Percentiles rank a stretch among this genome's conserved stretches.
Conservation (phyloP, 2,329 filamentous ascomycete species). For the Colletotrichum tofieldiae region DNA sequence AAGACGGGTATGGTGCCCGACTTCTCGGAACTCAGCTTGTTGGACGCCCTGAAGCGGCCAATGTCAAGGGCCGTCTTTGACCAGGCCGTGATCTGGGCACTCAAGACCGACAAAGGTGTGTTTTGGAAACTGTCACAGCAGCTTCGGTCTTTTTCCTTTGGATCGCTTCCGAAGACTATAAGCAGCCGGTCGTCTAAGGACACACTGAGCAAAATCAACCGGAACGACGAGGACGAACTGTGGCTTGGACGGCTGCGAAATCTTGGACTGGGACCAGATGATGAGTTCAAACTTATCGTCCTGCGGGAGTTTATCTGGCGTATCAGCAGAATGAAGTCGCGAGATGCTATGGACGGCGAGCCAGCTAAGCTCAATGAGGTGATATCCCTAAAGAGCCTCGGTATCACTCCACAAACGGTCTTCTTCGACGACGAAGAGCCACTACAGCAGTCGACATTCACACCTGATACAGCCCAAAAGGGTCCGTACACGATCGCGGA, state of each 20-base stretch:
- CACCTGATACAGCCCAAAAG: constrained; percentile 54
- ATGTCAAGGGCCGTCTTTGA: constrained; percentile 87
- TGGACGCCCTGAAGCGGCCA: constrained; percentile 88
- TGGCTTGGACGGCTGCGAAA: constrained; percentile 91
- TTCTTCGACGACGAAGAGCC: constrained; percentile 91
- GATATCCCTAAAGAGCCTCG: constrained; percentile 81
- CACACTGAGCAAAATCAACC: constrained; percentile 75
- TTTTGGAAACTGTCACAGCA: constrained; percentile 89
- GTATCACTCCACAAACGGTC: constrained; percentile 88
- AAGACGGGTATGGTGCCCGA: constrained; percentile 78
- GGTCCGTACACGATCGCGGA: constrained; percentile 87
- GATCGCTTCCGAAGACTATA: constrained; percentile 68
- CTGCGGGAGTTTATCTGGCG: constrained; percentile 94
- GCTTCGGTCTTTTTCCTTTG: constrained; percentile 76
- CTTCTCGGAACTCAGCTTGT: constrained; percentile 80
- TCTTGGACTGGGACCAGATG: constrained; percentile 84
- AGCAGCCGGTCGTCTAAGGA: constrained; percentile 72
- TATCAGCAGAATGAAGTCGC: constrained; percentile 79
- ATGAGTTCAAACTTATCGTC: constrained; percentile 90
- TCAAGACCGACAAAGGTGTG: constrained; percentile 82
- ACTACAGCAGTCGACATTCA: constrained; percentile 58
- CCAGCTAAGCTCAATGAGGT: constrained; percentile 75
- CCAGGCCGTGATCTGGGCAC: constrained; percentile 87
- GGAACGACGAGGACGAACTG: constrained; percentile 93
- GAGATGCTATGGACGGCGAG: constrained; percentile 60